Base-by-base conservation (phyloP, 2,329 filamentous ascomycete genomes). In the Calonectria hongkongensis region DNA sequence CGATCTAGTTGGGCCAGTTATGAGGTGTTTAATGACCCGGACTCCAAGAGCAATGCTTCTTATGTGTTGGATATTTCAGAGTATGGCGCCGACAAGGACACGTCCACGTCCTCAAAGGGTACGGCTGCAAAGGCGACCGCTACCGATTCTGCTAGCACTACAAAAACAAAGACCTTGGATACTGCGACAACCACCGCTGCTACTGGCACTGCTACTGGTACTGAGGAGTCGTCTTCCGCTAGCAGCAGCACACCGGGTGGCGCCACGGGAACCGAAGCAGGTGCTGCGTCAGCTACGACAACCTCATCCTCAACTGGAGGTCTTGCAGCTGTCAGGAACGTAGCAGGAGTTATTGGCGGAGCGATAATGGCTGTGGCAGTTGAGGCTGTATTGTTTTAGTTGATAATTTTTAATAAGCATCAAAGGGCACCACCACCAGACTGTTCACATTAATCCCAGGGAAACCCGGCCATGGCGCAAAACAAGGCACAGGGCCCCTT, bases 61-160 rank as follows among this genome's bases (percentile, higher is more conserved):
- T 56, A 56, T 36, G 51, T 56, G 9, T 25, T 56, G 51, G 51
- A 56, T 36, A 56, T 56, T 56, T 56, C 51, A 13, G 51, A 56
- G 51, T 56, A 56, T 15, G 51, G 51, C 30, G 51, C 51, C 51
- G 51, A 56, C 51, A 36, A 56, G 18, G 51, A 56, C 30, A 4
- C 51, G 18, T 56, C 51, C 30, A 21, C 16, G 51, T 56, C 51
- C 10, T 56, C 51, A 12, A 56, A 3, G 18, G 30, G 51, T 21
- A 56, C 51, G 51, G 30, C 51, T 56, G 51, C 50, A 54, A 54
- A 54, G 50, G 33, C 30, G 30, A 36, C 51, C 18, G 9, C 51
- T 36, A 36, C 30, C 51, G 51, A 36, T 25, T 56, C 51, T 36
- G 12, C 30, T 25, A 13, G 15, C 48, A 54, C 50, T n/a, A 36